Conservation (phyloP, 1,139 yeast species). For the Pichia sp. region DNA sequence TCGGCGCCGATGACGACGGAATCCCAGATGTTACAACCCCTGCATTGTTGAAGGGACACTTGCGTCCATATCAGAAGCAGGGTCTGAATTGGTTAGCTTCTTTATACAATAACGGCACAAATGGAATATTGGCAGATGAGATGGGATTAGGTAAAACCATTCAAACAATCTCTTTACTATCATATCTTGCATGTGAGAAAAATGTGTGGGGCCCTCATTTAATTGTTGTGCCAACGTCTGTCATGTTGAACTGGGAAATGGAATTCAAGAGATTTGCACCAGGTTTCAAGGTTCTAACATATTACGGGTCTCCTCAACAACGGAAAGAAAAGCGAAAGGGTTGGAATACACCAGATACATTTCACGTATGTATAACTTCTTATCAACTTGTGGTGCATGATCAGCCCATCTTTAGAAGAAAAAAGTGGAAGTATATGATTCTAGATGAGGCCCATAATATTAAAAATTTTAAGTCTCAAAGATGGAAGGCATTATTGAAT, state of each 20-base stretch:
- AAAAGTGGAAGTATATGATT: conserved; percentile 94
- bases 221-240: conserved; percentile 96
- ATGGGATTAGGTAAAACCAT: conserved; percentile 96
- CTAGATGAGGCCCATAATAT: conserved; percentile 98
- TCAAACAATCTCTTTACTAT: conserved; percentile 83
- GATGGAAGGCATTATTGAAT: conserved; percentile 94
- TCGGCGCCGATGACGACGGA: conserved; percentile 22
- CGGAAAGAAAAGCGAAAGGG: conserved; percentile 94
- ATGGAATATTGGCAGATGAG: conserved; percentile 96
- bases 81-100: conserved; percentile 98
- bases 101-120: conserved; percentile 83
- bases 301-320: conserved; percentile 97
- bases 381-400: conserved; percentile 96
- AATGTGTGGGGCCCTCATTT: conserved; percentile 98
- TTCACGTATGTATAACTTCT: conserved; percentile 95
- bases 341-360: conserved; percentile 94
- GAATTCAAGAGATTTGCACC: conserved; percentile 98
- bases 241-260: conserved; percentile 99
- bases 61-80: conserved; percentile 90
- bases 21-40: conserved; percentile 71
- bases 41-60: conserved; percentile 66
- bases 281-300: conserved; percentile 91
- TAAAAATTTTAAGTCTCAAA: conserved; percentile 89
- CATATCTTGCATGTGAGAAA: conserved; percentile 89
- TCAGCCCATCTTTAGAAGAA: conserved; percentile 86